A percentile compares a stretch with the other conserved stretches of the same genome.
These are phyloP conservation scores for Vicia villosa DNA, from an alignment of 306 rosid species.

Conservation along the genomic window DNA sequence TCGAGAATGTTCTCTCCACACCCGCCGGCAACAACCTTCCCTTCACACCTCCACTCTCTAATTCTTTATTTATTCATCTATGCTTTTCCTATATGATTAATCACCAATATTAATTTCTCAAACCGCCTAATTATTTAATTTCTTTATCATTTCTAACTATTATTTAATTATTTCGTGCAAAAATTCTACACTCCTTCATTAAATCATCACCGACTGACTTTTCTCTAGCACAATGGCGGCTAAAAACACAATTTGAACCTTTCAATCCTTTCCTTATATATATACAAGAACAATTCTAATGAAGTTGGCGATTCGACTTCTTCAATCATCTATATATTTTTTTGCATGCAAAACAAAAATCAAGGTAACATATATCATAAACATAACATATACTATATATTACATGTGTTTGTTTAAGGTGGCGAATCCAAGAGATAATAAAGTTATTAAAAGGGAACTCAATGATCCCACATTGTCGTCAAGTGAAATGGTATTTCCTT, in stretches of 20 bases:
- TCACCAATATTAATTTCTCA: not conserved
- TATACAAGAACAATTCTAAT: not conserved
- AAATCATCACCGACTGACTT: constrained; percentile 48
- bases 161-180: not conserved
- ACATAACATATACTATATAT: not conserved
- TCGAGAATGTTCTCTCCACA: constrained; percentile 21
- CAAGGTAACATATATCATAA: not conserved
- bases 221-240: constrained; percentile 38
- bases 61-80: not conserved
- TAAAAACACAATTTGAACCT: constrained; percentile 34
- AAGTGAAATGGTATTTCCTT: constrained; percentile 38
- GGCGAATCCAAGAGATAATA: constrained; percentile 46
- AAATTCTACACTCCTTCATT: constrained; percentile 19
- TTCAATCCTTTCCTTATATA: constrained; percentile 24
- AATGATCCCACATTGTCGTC: constrained; percentile 23
- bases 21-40: constrained; percentile 32
- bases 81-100: no score
- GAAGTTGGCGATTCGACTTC: not conserved
- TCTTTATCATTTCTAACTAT: no score
- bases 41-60: constrained; percentile 32
- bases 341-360: constrained; percentile 21
- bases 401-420: constrained; percentile 43
- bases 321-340: not conserved
- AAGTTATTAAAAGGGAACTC: not conserved
- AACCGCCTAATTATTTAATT: no score